Evolutionary conservation across 306 rosid species (phyloP).

Genomic region (Alnus glutinosa): DNA sequence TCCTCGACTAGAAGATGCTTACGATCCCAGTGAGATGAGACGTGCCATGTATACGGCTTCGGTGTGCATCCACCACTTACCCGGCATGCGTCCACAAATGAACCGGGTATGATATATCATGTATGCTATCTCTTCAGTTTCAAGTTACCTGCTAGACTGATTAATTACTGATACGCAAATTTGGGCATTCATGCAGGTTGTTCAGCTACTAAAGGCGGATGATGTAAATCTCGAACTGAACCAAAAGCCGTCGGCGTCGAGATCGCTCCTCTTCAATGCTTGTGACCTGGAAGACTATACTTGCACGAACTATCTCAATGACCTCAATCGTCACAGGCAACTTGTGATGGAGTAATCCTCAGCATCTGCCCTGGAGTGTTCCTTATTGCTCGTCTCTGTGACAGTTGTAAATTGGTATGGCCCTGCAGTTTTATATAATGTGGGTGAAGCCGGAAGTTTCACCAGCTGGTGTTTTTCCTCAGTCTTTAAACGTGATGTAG

Average conservation of each 20-base stretch:
- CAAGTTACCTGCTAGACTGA: neutral
- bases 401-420: constrained; percentile 26
- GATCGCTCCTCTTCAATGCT: constrained; percentile 57
- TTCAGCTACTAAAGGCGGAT: constrained; percentile 64
- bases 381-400: constrained; percentile 19
- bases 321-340: constrained; percentile 80
- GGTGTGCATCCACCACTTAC: constrained; percentile 73
- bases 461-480: constrained; percentile 21
- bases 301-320: constrained; percentile 77
- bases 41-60: constrained; percentile 65
- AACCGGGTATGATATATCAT: constrained; percentile 43
- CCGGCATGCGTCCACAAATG: constrained; percentile 77
- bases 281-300: constrained; percentile 87
- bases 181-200: constrained; percentile 40
- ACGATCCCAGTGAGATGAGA: constrained; percentile 62
- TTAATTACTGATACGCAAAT: constrained; percentile 5
- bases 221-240: constrained; percentile 39
- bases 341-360: constrained; percentile 67
- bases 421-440: constrained; percentile 12
- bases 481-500: constrained; percentile 19
- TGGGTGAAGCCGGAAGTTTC: constrained; percentile 23
- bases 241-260: constrained; percentile 25
- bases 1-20: constrained; percentile 60
- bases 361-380: neutral
- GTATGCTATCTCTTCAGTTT: neutral